Conservation (phyloP, 2,329 filamentous ascomycete genomes). For the Aspergillus oerlinghausenensis region DNA sequence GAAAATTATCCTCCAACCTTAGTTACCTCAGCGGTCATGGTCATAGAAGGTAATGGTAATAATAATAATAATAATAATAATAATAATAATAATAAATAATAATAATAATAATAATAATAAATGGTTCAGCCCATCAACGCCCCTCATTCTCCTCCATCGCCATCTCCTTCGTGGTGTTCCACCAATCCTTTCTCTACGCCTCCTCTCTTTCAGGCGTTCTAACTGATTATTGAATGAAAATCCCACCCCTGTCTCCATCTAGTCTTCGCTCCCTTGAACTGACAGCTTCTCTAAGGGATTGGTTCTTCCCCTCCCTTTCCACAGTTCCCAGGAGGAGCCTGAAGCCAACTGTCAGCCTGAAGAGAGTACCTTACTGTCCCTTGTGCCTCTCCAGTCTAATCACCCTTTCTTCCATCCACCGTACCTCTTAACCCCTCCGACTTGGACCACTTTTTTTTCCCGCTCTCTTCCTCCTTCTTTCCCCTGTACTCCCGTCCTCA, state of each 20-base stretch:
- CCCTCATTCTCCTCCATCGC: not conserved
- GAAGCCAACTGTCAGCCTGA: not conserved
- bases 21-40: no score
- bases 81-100: not conserved
- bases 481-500: conserved; percentile 2
- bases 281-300: not conserved
- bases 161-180: not conserved
- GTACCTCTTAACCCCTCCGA: conserved; percentile 1
- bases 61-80: not conserved
- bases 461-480: conserved; percentile 1
- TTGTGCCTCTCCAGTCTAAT: not conserved
- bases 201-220: not conserved
- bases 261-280: not conserved
- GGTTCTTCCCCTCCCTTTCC: not conserved
- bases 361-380: not conserved
- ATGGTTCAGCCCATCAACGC: not conserved
- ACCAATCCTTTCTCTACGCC: not conserved
- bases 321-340: not conserved
- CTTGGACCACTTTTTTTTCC: conserved; percentile 8
- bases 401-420: conserved; percentile 3
- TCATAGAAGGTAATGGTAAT: no score
- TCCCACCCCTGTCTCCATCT: not conserved
- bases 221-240: not conserved
- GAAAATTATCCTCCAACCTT: no score
- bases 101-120: not conserved